These are phyloP conservation scores for Blastocystis sp. DNA, from an alignment of 352 stramenopile genomes.

Conservation along the genomic window DNA sequence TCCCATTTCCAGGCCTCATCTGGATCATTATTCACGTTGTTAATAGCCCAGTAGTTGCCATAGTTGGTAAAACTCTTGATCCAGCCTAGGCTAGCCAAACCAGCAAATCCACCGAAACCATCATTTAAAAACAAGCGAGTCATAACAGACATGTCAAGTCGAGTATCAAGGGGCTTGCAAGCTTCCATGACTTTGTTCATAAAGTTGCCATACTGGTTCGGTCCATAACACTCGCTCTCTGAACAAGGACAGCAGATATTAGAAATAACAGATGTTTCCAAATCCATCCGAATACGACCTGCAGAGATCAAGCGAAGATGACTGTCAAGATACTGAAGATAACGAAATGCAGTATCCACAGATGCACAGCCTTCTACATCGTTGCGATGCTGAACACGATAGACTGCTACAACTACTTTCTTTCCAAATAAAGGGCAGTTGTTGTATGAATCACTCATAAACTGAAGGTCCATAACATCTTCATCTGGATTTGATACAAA, in stretches of 20 bases:
- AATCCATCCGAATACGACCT: conserved; percentile 28
- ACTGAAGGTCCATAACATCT: neutral
- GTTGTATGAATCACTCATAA: neutral
- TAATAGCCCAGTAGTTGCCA: conserved; percentile 66
- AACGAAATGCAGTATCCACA: neutral
- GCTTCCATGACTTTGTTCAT: conserved; percentile 40
- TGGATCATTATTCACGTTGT: conserved; percentile 60
- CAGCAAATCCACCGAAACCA: conserved; percentile 30
- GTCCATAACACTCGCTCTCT: conserved; percentile 49
- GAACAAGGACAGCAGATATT: conserved; percentile 56
- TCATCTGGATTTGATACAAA: conserved; percentile 34
- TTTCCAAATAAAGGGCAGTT: conserved; percentile 61
- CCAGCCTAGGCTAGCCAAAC: conserved; percentile 19
- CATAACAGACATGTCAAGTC: neutral
- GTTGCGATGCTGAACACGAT: conserved; percentile 50
- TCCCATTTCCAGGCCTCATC: conserved; percentile 64
- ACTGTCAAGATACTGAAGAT: conserved; percentile 51
- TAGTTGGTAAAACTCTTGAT: conserved; percentile 18
- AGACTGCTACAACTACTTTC: conserved; percentile 53
- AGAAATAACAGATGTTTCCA: conserved; percentile 47
- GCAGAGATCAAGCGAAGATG: conserved; percentile 36
- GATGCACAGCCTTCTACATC: conserved; percentile 31
- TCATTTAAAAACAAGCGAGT: conserved; percentile 60
- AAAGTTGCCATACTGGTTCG: conserved; percentile 34
- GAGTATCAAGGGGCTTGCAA: neutral